These are phyloP conservation scores for Alisma plantagoaquatica DNA, from an alignment of 106 monocot species.

Conservation along the genomic window DNA sequence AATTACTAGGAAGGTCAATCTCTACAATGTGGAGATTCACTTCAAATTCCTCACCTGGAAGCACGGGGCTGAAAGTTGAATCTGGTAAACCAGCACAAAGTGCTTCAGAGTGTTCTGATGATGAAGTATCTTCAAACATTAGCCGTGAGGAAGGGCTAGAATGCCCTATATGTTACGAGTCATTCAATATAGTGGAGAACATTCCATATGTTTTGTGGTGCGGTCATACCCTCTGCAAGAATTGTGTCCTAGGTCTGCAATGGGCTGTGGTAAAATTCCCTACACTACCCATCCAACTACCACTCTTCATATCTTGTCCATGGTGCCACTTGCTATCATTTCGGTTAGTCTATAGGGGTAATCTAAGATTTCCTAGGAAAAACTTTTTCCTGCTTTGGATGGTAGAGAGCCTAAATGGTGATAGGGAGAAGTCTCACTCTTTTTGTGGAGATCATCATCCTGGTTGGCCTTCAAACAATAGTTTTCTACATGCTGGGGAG, in stretches of 20 bases:
- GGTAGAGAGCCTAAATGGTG: too few species aligned
- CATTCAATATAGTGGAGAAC: conserved; percentile 19
- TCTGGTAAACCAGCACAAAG: neutral
- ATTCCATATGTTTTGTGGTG: conserved; percentile 8
- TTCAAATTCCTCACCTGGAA: conserved; percentile 6
- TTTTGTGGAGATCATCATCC: too few species aligned
- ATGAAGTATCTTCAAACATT: conserved; percentile 9
- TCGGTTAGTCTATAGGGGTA: conserved; percentile 8
- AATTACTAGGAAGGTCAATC: too few species aligned
- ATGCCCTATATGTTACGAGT: conserved; percentile 13
- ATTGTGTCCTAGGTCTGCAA: conserved; percentile 10
- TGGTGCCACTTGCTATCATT: conserved; percentile 12
- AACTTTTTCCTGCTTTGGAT: conserved; percentile 13
- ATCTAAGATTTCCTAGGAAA: conserved; percentile 10
- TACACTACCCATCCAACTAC: conserved; percentile 9
- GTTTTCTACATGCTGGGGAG: neutral
- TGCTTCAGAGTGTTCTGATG: conserved; percentile 3
- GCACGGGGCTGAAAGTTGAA: neutral
- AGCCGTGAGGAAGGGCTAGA: conserved; percentile 13
- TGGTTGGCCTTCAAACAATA: neutral
- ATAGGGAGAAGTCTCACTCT: too few species aligned
- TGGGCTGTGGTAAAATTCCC: conserved; percentile 15
- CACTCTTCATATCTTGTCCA: conserved; percentile 15
- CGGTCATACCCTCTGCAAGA: too few species aligned
- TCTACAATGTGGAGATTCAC: conserved; percentile 14